These are phyloP conservation scores for Ceratobasidium sp. DNA, from an alignment of 1,284 basidiomycete genomes.

Conservation along the genomic window DNA sequence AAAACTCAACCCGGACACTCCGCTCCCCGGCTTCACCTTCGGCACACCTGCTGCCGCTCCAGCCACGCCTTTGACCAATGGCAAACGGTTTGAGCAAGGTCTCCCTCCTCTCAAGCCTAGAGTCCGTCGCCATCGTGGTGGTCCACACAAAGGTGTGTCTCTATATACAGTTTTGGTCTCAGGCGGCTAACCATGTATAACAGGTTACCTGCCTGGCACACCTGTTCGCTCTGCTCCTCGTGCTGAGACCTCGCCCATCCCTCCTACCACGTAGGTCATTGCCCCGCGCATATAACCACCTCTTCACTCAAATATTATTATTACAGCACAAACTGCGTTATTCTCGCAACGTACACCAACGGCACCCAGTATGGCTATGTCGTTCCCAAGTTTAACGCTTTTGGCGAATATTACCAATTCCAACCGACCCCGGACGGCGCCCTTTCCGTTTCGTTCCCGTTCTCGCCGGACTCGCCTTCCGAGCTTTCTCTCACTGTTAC, in stretches of 20 bases:
- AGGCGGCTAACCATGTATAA: neutral
- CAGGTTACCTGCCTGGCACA: neutral
- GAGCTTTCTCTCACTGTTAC: neutral
- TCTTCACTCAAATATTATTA: neutral
- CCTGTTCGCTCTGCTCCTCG: constrained; percentile 1
- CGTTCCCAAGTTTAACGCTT: neutral
- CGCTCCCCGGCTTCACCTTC: too few relatives aligned
- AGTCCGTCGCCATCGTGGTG: neutral
- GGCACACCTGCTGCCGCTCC: neutral
- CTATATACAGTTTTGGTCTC: neutral
- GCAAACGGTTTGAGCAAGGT: constrained; percentile 31
- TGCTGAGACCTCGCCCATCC: constrained; percentile 3
- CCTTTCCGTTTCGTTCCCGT: neutral
- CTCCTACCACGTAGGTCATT: neutral
- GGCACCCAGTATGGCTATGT: neutral
- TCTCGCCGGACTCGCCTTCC: neutral
- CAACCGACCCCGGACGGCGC: neutral
- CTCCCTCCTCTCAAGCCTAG: constrained; percentile 30
- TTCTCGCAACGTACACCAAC: neutral
- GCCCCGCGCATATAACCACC: neutral
- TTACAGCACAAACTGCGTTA: neutral
- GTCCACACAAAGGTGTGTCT: constrained; percentile 5
- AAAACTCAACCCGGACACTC: neutral
- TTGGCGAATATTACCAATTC: neutral
- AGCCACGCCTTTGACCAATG: constrained; percentile 18